These are phyloP conservation scores for Diaporthe velutina DNA, from an alignment of 2,329 filamentous ascomycete species.

Conservation along the genomic window DNA sequence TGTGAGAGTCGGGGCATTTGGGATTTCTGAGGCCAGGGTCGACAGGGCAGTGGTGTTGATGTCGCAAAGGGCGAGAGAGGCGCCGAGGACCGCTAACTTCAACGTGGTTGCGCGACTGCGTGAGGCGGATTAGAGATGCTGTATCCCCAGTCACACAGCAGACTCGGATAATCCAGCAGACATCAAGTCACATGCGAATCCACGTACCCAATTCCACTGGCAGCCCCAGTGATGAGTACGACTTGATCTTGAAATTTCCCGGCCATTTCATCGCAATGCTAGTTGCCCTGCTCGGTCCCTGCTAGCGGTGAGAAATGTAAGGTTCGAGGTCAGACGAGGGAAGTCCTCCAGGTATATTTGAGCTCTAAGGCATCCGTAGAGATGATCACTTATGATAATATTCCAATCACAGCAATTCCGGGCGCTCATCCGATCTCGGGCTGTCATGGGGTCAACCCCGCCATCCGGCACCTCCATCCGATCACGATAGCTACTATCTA, in stretches of 20 bases:
- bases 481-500: not conserved
- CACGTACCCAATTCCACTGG: constrained; percentile 42
- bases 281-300: not conserved
- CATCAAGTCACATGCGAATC: not conserved
- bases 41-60: constrained; percentile 44
- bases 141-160: not conserved
- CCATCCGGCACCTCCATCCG: constrained; percentile 3
- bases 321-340: not conserved
- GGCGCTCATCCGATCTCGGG: not conserved
- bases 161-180: not conserved
- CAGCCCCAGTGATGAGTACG: constrained; percentile 44
- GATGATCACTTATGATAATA: not conserved
- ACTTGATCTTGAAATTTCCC: constrained; percentile 25
- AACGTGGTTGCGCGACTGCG: constrained; percentile 42
- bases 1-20: constrained; percentile 28
- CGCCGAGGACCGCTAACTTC: constrained; percentile 45
- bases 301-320: not conserved
- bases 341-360: not conserved
- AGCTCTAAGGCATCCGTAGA: not conserved
- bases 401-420: not conserved
- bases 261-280: not conserved
- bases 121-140: not conserved
- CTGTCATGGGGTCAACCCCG: not conserved
- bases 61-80: constrained; percentile 46
- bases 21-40: constrained; percentile 5